Conservation (phyloP, 2,329 filamentous ascomycete genomes). For the Xylaria hypoxylon region DNA sequence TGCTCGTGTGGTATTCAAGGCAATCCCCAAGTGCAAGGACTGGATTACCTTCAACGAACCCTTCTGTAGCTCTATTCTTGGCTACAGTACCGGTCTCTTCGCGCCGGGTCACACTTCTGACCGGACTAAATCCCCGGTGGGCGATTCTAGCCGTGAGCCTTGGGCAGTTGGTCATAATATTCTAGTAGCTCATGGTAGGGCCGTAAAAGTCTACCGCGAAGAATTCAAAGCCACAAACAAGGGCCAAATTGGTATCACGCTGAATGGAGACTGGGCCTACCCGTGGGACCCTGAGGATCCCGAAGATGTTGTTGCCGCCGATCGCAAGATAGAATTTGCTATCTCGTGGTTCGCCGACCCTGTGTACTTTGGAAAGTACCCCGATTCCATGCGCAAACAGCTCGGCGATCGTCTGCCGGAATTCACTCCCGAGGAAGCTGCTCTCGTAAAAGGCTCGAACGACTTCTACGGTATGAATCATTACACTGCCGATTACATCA, state of each 20-base stretch:
- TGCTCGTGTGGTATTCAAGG: constrained; percentile 79
- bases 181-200: constrained; percentile 81
- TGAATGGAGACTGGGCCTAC: constrained; percentile 86
- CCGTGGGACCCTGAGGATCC: constrained; percentile 85
- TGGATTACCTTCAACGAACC: constrained; percentile 96
- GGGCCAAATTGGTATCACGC: constrained; percentile 86
- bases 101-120: constrained; percentile 87
- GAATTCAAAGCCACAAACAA: constrained; percentile 80
- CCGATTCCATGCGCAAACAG: constrained; percentile 84
- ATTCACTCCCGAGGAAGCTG: constrained; percentile 78
- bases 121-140: constrained; percentile 74
- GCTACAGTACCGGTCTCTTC: constrained; percentile 81
- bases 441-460: constrained; percentile 84
- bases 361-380: constrained; percentile 86
- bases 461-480: constrained; percentile 97
- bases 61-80: constrained; percentile 84
- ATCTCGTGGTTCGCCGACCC: constrained; percentile 92
- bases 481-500: constrained; percentile 90
- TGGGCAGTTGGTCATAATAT: constrained; percentile 87
- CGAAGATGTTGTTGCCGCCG: constrained; percentile 77
- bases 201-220: constrained; percentile 84
- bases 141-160: constrained; percentile 80
- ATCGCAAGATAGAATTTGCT: constrained; percentile 87
- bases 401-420: constrained; percentile 80
- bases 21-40: constrained; percentile 80